Percentiles rank a stretch among this genome's conserved stretches.
These are phyloP conservation scores for Russula compacta DNA, from an alignment of 768 basidiomycete species.

Conservation along the genomic window DNA sequence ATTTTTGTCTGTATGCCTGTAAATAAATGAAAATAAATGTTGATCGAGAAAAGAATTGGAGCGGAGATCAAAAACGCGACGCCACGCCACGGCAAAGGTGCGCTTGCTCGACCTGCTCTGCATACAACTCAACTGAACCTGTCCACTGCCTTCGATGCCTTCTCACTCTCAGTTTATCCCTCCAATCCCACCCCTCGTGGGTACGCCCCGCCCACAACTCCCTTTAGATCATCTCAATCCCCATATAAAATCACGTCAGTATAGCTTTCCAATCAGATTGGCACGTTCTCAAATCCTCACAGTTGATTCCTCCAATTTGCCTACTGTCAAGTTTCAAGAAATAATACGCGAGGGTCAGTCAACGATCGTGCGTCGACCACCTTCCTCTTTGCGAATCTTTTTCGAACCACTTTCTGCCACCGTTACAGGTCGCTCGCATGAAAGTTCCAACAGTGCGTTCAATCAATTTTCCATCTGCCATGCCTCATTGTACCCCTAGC, in stretches of 20 bases:
- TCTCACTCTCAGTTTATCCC: constrained; percentile 14
- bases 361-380: constrained; percentile 53
- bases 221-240: constrained; percentile 22
- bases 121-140: not conserved
- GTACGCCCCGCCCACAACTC: constrained; percentile 18
- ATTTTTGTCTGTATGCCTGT: not conserved
- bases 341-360: constrained; percentile 80
- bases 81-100: not conserved
- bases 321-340: constrained; percentile 86
- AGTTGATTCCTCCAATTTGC: constrained; percentile 42
- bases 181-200: constrained; percentile 8
- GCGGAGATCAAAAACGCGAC: constrained; percentile 14
- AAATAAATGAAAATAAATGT: too few species aligned
- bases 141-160: constrained; percentile 13
- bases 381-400: constrained; percentile 1
- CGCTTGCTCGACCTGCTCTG: not conserved
- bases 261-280: constrained; percentile 17
- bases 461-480: constrained; percentile 7
- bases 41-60: not conserved
- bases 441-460: constrained; percentile 68
- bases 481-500: constrained; percentile 34
- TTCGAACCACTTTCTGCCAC: constrained; percentile 1
- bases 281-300: not conserved
- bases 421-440: constrained; percentile 68
- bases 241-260: constrained; percentile 26